phyloP scores from a whole-genome alignment of 2,329 filamentous ascomycete genomes.

The Clonostachys solani region DNA sequence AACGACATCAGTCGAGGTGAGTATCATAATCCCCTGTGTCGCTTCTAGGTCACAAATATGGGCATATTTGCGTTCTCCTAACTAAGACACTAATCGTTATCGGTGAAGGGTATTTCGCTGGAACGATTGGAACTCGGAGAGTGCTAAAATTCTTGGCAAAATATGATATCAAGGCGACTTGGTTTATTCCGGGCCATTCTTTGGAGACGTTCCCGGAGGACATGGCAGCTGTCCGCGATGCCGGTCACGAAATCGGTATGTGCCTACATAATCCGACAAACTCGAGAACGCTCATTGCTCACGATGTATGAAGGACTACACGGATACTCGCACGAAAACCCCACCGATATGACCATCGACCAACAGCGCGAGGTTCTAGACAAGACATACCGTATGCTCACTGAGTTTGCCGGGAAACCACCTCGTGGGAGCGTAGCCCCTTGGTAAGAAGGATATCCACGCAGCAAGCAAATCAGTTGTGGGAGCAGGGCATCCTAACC shows the following conservation, averaged over 20 bases:
- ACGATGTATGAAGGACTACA: slow-evolving; percentile 35
- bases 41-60: not conserved
- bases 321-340: slow-evolving; percentile 73
- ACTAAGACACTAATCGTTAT: not conserved
- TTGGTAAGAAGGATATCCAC: slow-evolving; percentile 24
- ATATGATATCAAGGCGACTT: slow-evolving; percentile 64
- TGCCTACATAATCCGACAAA: no score
- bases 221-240: slow-evolving; percentile 36
- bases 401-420: slow-evolving; percentile 65
- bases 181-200: slow-evolving; percentile 45
- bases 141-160: slow-evolving; percentile 69
- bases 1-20: slow-evolving; percentile 68
- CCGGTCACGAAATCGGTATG: slow-evolving; percentile 39
- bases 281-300: no score
- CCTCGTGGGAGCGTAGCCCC: slow-evolving; percentile 70
- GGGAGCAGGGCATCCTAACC: no score
- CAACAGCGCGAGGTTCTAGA: slow-evolving; percentile 73
- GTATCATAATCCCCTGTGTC: not conserved
- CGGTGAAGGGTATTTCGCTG: slow-evolving; percentile 56
- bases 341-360: slow-evolving; percentile 65
- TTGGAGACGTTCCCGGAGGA: slow-evolving; percentile 45
- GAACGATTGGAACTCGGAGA: slow-evolving; percentile 60
- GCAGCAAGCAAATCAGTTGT: no score
- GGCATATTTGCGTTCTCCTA: not conserved
- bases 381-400: slow-evolving; percentile 69